phyloP scores from a whole-genome alignment of 139 green algal genomes.

The Asterochloris sp. region DNA sequence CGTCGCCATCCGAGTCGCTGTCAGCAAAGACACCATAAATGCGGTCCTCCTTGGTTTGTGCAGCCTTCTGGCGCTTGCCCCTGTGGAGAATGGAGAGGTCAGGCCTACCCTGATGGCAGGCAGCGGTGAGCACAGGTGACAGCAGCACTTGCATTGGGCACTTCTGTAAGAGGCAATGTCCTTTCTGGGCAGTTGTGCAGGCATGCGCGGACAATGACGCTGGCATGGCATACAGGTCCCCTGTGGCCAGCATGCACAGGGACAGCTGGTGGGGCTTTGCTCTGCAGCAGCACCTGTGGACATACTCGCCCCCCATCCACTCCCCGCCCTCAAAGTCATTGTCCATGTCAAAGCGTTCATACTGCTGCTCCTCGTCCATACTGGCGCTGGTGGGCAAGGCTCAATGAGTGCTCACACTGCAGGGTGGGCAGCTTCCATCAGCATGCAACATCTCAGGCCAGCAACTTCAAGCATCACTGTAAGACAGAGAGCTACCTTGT shows the following conservation, averaged over 20 bases:
- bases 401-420: background rate
- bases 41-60: conserved; percentile 78
- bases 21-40: conserved; percentile 85
- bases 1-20: conserved; percentile 38
- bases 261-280: no score
- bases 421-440: background rate
- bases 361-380: conserved; percentile 65
- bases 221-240: no score
- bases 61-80: conserved; percentile 55
- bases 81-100: conserved; percentile 44
- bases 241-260: no score
- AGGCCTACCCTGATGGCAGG: no score
- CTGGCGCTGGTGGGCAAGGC: background rate
- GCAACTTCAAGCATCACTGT: no score
- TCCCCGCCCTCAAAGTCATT: conserved; percentile 81
- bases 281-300: no score
- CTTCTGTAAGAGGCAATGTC: no score
- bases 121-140: no score
- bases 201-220: no score
- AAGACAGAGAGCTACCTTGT: no score
- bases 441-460: background rate
- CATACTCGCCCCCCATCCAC: conserved; percentile 81
- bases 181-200: no score
- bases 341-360: conserved; percentile 71
- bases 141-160: no score